Percentiles rank a stretch among this genome's conserved stretches.
Conservation (phyloP, 2,329 filamentous ascomycete species). For the Trichoderma simmonsii region DNA sequence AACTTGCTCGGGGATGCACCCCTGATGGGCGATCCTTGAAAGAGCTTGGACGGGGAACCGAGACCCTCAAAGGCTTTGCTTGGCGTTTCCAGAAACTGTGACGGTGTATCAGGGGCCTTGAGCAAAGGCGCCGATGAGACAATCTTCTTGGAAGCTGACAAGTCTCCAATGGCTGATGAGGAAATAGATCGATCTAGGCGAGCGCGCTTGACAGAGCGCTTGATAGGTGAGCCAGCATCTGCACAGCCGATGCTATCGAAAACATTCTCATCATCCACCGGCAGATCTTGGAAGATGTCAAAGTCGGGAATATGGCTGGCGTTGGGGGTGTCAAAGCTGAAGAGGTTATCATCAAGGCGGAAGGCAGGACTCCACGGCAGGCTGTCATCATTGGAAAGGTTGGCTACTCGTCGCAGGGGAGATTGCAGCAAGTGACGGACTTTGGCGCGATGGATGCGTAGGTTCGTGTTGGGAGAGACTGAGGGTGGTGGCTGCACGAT, state of each 20-base stretch:
- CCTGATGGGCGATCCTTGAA: conserved; percentile 35
- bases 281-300: conserved; percentile 57
- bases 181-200: conserved; percentile 63
- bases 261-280: conserved; percentile 28
- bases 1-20: conserved; percentile 52
- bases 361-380: conserved; percentile 67
- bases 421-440: conserved; percentile 80
- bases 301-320: conserved; percentile 52
- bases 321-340: conserved; percentile 46
- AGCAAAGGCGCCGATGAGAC: conserved; percentile 50
- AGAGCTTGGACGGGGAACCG: conserved; percentile 54
- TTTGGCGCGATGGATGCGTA: conserved; percentile 80
- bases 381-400: conserved; percentile 40
- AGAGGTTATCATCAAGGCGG: conserved; percentile 56
- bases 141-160: conserved; percentile 50
- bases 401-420: conserved; percentile 53
- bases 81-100: conserved; percentile 50
- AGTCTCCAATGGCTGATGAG: conserved; percentile 58
- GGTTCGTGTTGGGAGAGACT: conserved; percentile 87
- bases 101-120: conserved; percentile 43
- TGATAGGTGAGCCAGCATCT: conserved; percentile 63
- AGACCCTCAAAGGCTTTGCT: conserved; percentile 56
- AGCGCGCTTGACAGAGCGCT: conserved; percentile 58
- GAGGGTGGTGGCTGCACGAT: conserved; percentile 60
- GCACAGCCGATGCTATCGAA: conserved; percentile 44